Evolutionary conservation across 2,329 filamentous ascomycete genomes (phyloP), one percentile per base, ranked within the genome.

Genomic region (Claviceps arundinis): DNA sequence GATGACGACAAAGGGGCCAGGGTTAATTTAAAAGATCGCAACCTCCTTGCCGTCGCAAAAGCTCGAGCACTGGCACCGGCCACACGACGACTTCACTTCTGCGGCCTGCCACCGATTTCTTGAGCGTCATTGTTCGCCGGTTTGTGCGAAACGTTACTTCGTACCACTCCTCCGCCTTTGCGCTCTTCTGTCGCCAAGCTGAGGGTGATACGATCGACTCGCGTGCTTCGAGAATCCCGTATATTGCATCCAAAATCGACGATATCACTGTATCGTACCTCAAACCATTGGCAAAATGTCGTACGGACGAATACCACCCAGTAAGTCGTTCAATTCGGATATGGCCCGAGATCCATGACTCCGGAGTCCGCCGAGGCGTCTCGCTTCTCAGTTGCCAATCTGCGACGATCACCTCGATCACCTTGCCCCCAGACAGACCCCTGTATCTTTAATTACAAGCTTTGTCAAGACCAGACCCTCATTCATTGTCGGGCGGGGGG

Each of bases 241-340:
- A 19, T 42, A 11, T 42, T 17, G 40, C 40, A 19, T 42, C 11
- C 17, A 19, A 42, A 17, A 7, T 34, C 19, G 41, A 22, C 19
- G 19, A 13, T 13, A 24, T 43, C 41, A 14, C 41, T 14, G 19
- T 14, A 24, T 43, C 41, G 14, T 19, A 6, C 14, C 19, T 43
- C 11, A 24, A 17, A 3, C 37, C 11, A 37, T n/a, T 47, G 42
- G 50, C 38, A 52, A 22, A n/a, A 52, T 52, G 50, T 44, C 50
- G 37, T 52, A 48, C 38, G 44, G 45, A 37, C 47, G 45, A 37
- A 11, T 52, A 38, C 45, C 50, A 26, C 38, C 6, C 43, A 16
- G 50, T 48, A 38, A 48, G 50, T 48, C 13, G 13, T 43, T 8
- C 47, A 16, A 19, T 17, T 37, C 9, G 42, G 40, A 13, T 43